Percentiles rank a stretch among this genome's conserved stretches.
Evolutionary conservation across 2,329 filamentous ascomycete genomes (phyloP).

Genomic region (Fusarium gaditjirri): DNA sequence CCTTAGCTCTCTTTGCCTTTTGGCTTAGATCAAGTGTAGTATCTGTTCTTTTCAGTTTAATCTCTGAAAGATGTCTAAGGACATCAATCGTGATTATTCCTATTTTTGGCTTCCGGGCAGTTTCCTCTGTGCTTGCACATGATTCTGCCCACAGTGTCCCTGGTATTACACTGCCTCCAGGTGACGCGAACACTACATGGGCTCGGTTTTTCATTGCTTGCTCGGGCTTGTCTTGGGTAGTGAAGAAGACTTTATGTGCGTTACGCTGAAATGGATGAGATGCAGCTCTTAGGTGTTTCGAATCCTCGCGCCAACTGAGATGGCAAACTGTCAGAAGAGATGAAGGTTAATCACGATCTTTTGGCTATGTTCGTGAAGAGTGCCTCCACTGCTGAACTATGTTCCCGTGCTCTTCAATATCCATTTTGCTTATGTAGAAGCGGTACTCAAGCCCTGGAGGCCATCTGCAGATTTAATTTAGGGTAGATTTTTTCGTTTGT

Average conservation of each 20-base stretch:
- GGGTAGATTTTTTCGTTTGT: not conserved
- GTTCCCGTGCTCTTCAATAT: not conserved
- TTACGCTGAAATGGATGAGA: not conserved
- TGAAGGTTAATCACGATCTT: too few species aligned
- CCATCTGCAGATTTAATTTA: not conserved
- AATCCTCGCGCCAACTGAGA: not conserved
- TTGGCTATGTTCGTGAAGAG: not conserved
- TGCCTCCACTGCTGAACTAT: not conserved
- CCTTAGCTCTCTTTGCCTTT: constrained; percentile 62
- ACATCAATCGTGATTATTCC: constrained; percentile 81
- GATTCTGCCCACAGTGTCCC: constrained; percentile 52
- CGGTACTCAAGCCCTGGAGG: not conserved
- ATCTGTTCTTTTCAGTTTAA: constrained; percentile 98
- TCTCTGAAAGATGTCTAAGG: constrained; percentile 86
- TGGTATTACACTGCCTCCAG: constrained; percentile 57
- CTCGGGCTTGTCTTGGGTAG: constrained; percentile 46
- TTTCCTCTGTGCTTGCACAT: constrained; percentile 53
- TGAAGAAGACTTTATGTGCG: constrained; percentile 46
- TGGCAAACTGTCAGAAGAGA: too few species aligned
- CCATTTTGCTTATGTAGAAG: not conserved
- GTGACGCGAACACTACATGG: constrained; percentile 49
- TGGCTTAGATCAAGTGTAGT: constrained; percentile 94
- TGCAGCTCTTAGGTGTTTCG: not conserved
- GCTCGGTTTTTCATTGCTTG: constrained; percentile 50
- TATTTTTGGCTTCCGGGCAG: constrained; percentile 60